A percentile compares a stretch with the other conserved stretches of the same genome.
Evolutionary conservation across 495 filamentous ascomycete genomes (phyloP).

Genomic region (Chaetomidium leptoderma): DNA sequence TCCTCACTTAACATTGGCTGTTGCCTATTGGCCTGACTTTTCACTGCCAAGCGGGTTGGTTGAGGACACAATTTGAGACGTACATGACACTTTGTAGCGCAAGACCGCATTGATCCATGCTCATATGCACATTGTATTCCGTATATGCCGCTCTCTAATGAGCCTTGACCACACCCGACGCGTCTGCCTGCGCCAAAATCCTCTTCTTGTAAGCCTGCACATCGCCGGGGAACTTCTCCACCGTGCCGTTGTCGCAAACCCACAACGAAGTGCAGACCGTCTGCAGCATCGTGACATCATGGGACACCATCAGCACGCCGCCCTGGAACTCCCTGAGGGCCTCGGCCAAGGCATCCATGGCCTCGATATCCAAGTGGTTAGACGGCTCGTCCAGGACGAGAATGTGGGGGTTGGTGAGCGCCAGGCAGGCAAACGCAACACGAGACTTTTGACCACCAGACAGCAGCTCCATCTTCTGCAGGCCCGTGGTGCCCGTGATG

Average conservation of each 20-base stretch:
- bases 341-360: constrained; percentile 90
- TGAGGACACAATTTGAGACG: too few species aligned
- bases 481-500: constrained; percentile 94
- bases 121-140: neutral
- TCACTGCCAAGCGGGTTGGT: too few species aligned
- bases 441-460: constrained; percentile 98
- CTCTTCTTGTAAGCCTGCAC: constrained; percentile 97
- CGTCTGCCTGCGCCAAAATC: constrained; percentile 85
- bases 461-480: constrained; percentile 91
- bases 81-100: too few species aligned
- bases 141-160: constrained; percentile 34
- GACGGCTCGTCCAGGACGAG: constrained; percentile 97
- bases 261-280: constrained; percentile 91
- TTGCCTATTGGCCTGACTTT: too few species aligned
- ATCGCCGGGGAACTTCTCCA: constrained; percentile 94
- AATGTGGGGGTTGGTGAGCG: constrained; percentile 90
- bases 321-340: constrained; percentile 85
- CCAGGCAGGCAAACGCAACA: constrained; percentile 93
- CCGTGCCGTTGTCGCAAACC: constrained; percentile 92
- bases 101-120: too few species aligned
- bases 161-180: constrained; percentile 70
- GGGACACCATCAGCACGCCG: constrained; percentile 95
- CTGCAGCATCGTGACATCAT: constrained; percentile 96
- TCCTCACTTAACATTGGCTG: too few species aligned
- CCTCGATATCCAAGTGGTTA: constrained; percentile 98